A percentile compares a stretch with the other conserved stretches of the same genome.
These are phyloP conservation scores for Metschnikowia picachoensis DNA, from an alignment of 805 yeast species.

Conservation along the genomic window DNA sequence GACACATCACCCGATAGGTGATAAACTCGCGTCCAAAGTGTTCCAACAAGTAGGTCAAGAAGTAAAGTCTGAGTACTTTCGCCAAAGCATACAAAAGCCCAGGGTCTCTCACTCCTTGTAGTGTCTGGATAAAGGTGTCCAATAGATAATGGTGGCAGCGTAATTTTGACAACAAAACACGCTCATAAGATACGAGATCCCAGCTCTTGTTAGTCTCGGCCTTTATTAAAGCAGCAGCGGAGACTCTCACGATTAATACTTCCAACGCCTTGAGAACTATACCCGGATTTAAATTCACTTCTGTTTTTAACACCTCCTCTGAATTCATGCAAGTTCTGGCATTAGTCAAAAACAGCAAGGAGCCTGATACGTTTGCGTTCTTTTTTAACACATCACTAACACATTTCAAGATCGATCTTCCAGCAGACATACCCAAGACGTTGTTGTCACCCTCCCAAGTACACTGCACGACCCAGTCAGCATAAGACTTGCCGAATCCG, in stretches of 20 bases:
- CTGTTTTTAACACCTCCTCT: constrained; percentile 4
- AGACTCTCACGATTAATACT: constrained; percentile 35
- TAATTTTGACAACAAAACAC: constrained; percentile 40
- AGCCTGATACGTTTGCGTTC: constrained; percentile 10
- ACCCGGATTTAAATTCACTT: constrained; percentile 17
- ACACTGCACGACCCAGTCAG: constrained; percentile 47
- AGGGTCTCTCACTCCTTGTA: constrained; percentile 24
- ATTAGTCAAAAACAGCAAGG: constrained; percentile 16
- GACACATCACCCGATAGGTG: constrained; percentile 31
- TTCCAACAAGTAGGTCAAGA: constrained; percentile 23
- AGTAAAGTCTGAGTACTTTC: constrained; percentile 32
- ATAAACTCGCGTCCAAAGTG: constrained; percentile 37
- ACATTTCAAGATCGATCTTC: constrained; percentile 36
- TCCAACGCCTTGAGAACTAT: constrained; percentile 25
- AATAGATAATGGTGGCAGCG: constrained; percentile 42
- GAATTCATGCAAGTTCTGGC: constrained; percentile 9
- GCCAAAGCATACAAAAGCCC: constrained; percentile 25
- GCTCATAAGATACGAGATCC: constrained; percentile 36
- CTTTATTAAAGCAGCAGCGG: constrained; percentile 27
- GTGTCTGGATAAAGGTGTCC: constrained; percentile 24
- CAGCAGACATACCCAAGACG: constrained; percentile 40
- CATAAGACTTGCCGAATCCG: constrained; percentile 43
- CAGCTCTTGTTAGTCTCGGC: constrained; percentile 27
- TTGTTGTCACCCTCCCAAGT: constrained; percentile 50
- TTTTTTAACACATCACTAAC: constrained; percentile 25